These are phyloP conservation scores for Scytalidium sp. DNA, from an alignment of 2,329 filamentous ascomycete species.

Conservation along the genomic window DNA sequence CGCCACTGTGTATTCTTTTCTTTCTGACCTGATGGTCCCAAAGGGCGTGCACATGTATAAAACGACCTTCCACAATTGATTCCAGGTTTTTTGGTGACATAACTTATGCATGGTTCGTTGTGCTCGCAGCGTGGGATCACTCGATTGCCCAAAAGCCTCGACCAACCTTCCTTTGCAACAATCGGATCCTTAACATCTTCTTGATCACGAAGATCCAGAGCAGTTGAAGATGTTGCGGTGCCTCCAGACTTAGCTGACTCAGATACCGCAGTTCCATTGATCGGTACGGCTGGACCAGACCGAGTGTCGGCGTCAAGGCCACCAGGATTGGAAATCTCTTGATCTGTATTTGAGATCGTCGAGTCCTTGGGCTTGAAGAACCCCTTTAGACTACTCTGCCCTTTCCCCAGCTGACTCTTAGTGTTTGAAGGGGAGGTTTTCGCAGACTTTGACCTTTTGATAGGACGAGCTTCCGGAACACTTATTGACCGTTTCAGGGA, in stretches of 20 bases:
- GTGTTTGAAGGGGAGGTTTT: conserved; percentile 17
- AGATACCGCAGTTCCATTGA: not conserved
- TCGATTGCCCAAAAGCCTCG: conserved; percentile 74
- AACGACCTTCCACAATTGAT: conserved; percentile 73
- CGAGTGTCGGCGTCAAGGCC: not conserved
- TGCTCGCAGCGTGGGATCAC: conserved; percentile 81
- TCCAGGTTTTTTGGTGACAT: conserved; percentile 86
- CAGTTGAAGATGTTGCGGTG: not conserved
- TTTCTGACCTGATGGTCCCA: conserved; percentile 82
- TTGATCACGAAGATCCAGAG: conserved; percentile 14
- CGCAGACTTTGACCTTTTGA: conserved; percentile 51
- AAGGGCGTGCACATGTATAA: conserved; percentile 64
- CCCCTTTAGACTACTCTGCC: conserved; percentile 54
- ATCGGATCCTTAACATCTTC: conserved; percentile 61
- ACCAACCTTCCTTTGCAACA: conserved; percentile 78
- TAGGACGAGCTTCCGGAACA: conserved; percentile 15
- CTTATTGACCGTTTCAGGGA: not conserved
- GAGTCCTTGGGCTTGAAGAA: conserved; percentile 69
- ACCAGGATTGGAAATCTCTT: conserved; percentile 2
- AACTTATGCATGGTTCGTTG: conserved; percentile 77
- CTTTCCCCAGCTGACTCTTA: conserved; percentile 47
- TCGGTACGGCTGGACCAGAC: not conserved
- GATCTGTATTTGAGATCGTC: conserved; percentile 4
- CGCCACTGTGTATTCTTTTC: conserved; percentile 84
- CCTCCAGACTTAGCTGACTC: not conserved